Evolutionary conservation across 306 rosid species (phyloP), one percentile per base, ranked within the genome.

Genomic region (Rosa persica): DNA sequence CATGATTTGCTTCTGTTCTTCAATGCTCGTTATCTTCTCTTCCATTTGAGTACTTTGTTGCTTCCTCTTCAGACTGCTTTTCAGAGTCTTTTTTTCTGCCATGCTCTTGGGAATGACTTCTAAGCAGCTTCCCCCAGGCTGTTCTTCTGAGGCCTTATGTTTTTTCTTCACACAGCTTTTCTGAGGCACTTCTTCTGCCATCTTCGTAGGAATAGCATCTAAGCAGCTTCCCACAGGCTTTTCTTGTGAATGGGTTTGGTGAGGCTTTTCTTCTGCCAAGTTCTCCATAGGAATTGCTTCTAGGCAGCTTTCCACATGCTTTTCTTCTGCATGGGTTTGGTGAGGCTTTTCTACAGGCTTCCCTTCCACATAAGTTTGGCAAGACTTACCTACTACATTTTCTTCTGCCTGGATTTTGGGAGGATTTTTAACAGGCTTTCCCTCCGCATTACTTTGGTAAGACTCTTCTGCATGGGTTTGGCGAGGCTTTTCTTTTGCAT

Each of bases 1-100:
- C 77, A 80, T 48, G 65, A 27, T 80, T 82, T 74, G 79, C 85
- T 85, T 81, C 74, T 78, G 54, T 22, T 66, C 72, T 44, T 80
- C 85, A 5, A 30, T 16, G 57, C 39, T 12, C 16, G 54, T 25
- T 2, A 60, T 68, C 47, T 30, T 23, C 72, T 76, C 76, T 70
- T 77, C 61, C 34, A 13, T 52, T 23, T 23, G 75, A 68, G 52
- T 5, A 67, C 40, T 54, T 67, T 43, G 23, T n/a, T 61, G 81
- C 47, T 71, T 71, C 58, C 70, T 62, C 57, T 79, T 65, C 22
- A 11, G 30, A 25, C 51, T 12, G 49, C 62, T 75, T 58, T 70
- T 61, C 61, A 44, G 64, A 64, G 72, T 78, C 52, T 36, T 48
- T 54, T 83, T 77, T 44, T 52, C 75, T 3, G 44, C 61, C 43